Evolutionary conservation across 2,329 filamentous ascomycete species (phyloP).

Genomic region (Xylariales sp.): DNA sequence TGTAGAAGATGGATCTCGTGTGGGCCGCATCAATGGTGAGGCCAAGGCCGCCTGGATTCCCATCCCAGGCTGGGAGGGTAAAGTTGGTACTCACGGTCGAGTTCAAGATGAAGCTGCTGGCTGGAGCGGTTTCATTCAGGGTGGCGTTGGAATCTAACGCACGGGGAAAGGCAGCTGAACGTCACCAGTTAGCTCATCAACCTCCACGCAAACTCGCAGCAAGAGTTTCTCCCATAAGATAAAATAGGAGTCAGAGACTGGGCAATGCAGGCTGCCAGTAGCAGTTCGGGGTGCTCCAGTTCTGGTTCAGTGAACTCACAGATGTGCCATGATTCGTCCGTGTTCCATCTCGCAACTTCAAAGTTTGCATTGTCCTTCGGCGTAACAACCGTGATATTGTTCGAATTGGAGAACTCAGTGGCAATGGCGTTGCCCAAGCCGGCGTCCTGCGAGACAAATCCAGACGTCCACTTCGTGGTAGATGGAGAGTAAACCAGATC

Average conservation of each 20-base stretch:
- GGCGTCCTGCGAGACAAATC: constrained; percentile 25
- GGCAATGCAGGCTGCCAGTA: neutral
- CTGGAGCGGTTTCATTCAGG: constrained; percentile 20
- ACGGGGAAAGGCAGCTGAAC: constrained; percentile 29
- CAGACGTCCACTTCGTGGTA: constrained; percentile 23
- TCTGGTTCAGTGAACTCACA: constrained; percentile 24
- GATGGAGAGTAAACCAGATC: constrained; percentile 25
- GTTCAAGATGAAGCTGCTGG: constrained; percentile 13
- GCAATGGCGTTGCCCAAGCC: constrained; percentile 22
- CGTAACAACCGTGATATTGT: constrained; percentile 29
- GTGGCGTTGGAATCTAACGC: constrained; percentile 19
- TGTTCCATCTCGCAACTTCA: constrained; percentile 22
- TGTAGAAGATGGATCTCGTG: constrained; percentile 29
- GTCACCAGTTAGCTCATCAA: too few relatives aligned
- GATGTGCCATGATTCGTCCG: constrained; percentile 26
- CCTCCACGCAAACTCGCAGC: too few relatives aligned
- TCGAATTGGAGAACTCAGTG: constrained; percentile 19
- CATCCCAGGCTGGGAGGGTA: constrained; percentile 25
- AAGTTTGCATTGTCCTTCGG: constrained; percentile 27
- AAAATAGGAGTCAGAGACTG: neutral
- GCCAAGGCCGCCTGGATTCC: constrained; percentile 20
- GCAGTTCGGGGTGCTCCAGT: too few relatives aligned
- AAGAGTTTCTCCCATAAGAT: neutral
- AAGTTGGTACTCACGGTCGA: constrained; percentile 16
- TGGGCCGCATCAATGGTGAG: constrained; percentile 21